Evolutionary conservation across 306 rosid species (phyloP).

Genomic region (Ormosia emarginata): DNA sequence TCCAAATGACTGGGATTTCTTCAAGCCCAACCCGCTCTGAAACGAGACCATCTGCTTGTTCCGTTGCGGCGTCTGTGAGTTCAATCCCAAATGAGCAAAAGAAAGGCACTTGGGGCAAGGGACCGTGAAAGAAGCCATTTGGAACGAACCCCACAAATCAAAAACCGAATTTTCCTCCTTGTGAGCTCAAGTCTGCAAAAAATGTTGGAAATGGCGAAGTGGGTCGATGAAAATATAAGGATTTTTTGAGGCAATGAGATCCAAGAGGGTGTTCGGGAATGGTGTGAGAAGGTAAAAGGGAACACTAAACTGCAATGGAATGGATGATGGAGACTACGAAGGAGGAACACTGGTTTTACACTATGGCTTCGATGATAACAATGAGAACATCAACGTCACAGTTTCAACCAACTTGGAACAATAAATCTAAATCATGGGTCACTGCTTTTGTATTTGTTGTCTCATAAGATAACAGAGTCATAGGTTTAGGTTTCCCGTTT

Average conservation of each 20-base stretch:
- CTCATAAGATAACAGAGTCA: too few species aligned
- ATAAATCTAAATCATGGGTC: too few species aligned
- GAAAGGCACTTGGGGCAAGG: conserved; percentile 55
- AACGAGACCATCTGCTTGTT: conserved; percentile 19
- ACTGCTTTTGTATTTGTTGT: too few species aligned
- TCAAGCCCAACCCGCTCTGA: conserved; percentile 26
- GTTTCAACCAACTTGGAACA: conserved; percentile 9
- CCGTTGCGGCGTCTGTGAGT: conserved; percentile 14
- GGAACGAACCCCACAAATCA: conserved; percentile 28
- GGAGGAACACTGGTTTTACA: conserved; percentile 5
- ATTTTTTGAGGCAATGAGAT: conserved; percentile 14
- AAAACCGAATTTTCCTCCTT: not conserved
- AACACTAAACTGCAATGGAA: not conserved
- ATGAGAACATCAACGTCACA: conserved; percentile 28
- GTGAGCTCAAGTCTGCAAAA: not conserved
- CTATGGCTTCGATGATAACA: conserved; percentile 33
- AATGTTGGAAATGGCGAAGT: conserved; percentile 6
- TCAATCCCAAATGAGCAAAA: conserved; percentile 31
- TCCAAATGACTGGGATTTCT: conserved; percentile 36
- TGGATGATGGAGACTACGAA: conserved; percentile 5
- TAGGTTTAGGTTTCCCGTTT: too few species aligned
- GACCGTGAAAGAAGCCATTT: conserved; percentile 59
- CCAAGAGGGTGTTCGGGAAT: not conserved
- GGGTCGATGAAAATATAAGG: conserved; percentile 14
- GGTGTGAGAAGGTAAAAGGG: not conserved